Evolutionary conservation across 768 basidiomycete species (phyloP), one percentile per base, ranked within the genome.

Genomic region (Tylopilus plumbeoviolaceoides): DNA sequence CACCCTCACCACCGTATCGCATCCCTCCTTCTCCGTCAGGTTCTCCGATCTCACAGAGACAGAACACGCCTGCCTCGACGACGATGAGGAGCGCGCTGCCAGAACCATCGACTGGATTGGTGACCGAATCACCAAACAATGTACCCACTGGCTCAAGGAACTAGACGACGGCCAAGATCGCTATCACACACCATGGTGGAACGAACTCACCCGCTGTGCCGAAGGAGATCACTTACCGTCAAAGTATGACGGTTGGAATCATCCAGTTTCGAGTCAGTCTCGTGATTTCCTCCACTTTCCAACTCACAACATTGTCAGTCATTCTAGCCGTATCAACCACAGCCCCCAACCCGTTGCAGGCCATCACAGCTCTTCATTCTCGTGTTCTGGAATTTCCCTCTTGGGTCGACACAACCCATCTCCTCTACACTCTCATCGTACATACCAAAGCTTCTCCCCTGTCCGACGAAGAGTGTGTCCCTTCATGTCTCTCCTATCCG

Each of bases 41-140:
- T 93, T 93, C 72, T 91, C 90, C 14, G 82, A 87, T 66, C 72
- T 93, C 40, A 55, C 62, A 2, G 85, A 89, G 59, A 80, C 89
- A 14, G 91, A 93, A 64, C 68, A 74, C 17, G 85, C 85, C 14
- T 89, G 85, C 58, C 78, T 78, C 17, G 91, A 93, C 68, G 85
- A 87, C 59, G 90, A 91, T 57, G 85, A 89, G 56, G 72, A 82
- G 59, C 86, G 91, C 30, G 87, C 91, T 0, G 79, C 80, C 21
- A 80, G 91, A 44, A 85, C 81, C n/a, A 78, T 92, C 59, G 91
- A 93, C 71, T 93, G 91, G 91, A 85, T 93, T 57, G 79, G 86
- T 35, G 80, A 81, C 11, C 82, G 91, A 44, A 83, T 92, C 49
- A 70, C 74, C 39, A 77, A 75, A 55, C 77, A 82, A 51, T 84